These are phyloP conservation scores for Emergomyces pasteurianus DNA, from an alignment of 2,329 filamentous ascomycete genomes.

Conservation along the genomic window DNA sequence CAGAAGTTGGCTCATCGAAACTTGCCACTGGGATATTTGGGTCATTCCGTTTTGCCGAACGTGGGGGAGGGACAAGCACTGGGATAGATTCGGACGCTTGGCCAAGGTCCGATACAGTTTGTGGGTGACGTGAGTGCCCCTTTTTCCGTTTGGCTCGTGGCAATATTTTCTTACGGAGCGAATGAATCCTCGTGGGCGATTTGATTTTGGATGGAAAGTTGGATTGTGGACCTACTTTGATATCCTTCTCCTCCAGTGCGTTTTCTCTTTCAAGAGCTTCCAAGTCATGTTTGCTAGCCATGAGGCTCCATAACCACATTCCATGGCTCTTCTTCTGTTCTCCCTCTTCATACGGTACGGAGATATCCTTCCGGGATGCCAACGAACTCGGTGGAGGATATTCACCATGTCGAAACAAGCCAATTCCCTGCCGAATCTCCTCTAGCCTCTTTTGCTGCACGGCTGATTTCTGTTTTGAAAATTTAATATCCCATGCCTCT, in stretches of 20 bases:
- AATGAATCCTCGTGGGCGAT: not conserved
- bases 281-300: slow-evolving; percentile 84
- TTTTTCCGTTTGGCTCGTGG: not conserved
- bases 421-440: slow-evolving; percentile 61
- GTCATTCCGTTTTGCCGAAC: not conserved
- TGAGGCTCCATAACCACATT: slow-evolving; percentile 71
- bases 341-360: slow-evolving; percentile 36
- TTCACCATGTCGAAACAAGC: slow-evolving; percentile 59
- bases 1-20: not conserved
- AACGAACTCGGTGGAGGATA: slow-evolving; percentile 72
- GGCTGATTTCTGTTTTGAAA: slow-evolving; percentile 53
- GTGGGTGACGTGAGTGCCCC: not conserved
- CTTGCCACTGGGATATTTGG: too few relatives aligned
- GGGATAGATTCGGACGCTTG: slow-evolving; percentile 11
- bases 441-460: slow-evolving; percentile 62
- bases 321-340: slow-evolving; percentile 56
- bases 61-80: not conserved
- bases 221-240: not conserved
- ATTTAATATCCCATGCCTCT: slow-evolving; percentile 60
- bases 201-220: not conserved
- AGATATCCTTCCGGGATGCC: slow-evolving; percentile 43
- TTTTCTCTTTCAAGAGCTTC: slow-evolving; percentile 42
- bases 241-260: not conserved
- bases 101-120: slow-evolving; percentile 14
- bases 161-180: not conserved